Base-by-base conservation (phyloP, 805 yeast genomes). In the Nakazawaea holstii region DNA sequence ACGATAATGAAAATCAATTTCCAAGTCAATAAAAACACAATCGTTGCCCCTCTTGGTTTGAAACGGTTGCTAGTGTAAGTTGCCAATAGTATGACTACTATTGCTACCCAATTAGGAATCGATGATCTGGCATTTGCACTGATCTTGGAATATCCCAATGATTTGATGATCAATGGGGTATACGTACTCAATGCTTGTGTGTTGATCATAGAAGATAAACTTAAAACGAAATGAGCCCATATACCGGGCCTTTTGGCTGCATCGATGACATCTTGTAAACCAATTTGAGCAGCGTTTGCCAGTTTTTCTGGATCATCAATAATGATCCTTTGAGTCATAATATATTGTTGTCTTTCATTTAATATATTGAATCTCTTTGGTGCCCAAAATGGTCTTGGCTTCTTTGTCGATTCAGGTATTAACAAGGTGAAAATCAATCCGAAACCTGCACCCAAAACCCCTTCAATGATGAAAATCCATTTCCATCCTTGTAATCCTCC, bases 391-490 rank as follows among this genome's bases (percentile, higher is more conserved):
- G 53, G 58, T 40, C 49, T 46, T 28, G 49, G 41, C 7, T 30
- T 40, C n/a, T 15, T 20, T n/a, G 55, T 49, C 1, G 68, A 62
- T 42, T 64, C 65, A 13, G 55, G 71, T 28, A 54, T 60, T 11
- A 65, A 61, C 4, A 69, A 64, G 43, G 56, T 59, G 66, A 65
- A 64, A 20, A 61, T 49, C 35, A 60, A 53, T 20, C 50, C 55
- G 3, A 59, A 44, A 41, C 61, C 49, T 28, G 41, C 37, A 2
- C 49, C 49, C 10, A 36, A 9, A 14, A 73, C 46, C 7, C 90
- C 89, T 58, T 82, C 87, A 46, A 84, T 69, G 17, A 84, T 57
- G 53, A 84, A 84, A 24, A 84, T 65, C 80, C 84, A 84, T 44
- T 75, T 68, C 89, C 89, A 84, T 20, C 84, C 84, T n/a, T 40